Percentiles rank a stretch among this genome's conserved stretches.
phyloP scores from a whole-genome alignment of 225 moss, liverwort and hornwort species.

The Asterella californica region DNA sequence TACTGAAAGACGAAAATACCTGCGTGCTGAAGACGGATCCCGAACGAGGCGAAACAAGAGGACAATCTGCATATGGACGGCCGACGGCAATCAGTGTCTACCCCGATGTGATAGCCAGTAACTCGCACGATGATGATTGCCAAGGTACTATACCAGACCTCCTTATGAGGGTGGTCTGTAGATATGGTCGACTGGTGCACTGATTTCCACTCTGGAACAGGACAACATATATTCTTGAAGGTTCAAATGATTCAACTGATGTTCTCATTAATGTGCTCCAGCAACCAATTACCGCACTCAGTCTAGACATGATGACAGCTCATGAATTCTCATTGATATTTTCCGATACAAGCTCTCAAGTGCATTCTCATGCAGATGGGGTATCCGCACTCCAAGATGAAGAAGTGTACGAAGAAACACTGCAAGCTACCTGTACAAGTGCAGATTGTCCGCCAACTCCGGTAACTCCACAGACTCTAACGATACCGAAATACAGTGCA shows the following conservation, averaged over 20 bases:
- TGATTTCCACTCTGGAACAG: no score
- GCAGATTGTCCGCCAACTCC: conserved; percentile 26
- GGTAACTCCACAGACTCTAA: conserved; percentile 13
- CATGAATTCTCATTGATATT: no score
- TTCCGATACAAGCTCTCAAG: background rate
- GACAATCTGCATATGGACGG: background rate
- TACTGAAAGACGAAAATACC: background rate
- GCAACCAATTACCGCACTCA: no score
- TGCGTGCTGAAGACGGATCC: background rate
- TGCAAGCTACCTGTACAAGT: conserved; percentile 9
- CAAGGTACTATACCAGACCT: background rate
- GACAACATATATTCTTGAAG: no score
- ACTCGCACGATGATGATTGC: background rate
- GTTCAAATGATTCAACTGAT: no score
- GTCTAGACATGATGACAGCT: no score
- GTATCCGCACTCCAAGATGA: background rate
- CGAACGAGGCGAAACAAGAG: background rate
- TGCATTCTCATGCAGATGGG: background rate
- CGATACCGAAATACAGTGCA: background rate
- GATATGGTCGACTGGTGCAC: no score
- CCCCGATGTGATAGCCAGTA: no score
- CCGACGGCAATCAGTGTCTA: no score
- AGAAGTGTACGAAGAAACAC: conserved; percentile 15
- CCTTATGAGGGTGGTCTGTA: no score
- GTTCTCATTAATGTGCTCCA: no score